These are phyloP conservation scores for Mucor racemosus DNA, from an alignment of 371 early-diverging fungal species.

Conservation along the genomic window DNA sequence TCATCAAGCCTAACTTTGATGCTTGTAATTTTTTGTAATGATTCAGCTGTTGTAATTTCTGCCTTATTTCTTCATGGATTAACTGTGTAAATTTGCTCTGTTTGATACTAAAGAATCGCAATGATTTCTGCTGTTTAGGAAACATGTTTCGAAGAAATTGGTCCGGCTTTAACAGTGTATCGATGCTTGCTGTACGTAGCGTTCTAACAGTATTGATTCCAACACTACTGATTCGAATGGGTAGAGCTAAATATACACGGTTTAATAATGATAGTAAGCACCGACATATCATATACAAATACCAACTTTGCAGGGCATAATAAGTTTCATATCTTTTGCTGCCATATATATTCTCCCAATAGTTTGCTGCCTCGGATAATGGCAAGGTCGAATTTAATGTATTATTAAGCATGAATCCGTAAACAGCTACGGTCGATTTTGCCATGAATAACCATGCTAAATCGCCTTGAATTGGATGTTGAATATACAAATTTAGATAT, in stretches of 20 bases:
- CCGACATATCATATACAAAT: neutral
- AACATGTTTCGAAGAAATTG: conserved; percentile 7
- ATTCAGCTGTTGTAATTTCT: neutral
- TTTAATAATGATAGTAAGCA: neutral
- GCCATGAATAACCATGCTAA: conserved; percentile 59
- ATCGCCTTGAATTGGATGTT: neutral
- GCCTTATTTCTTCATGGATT: conserved; percentile 8
- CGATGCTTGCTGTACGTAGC: neutral
- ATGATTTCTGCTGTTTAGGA: conserved; percentile 4
- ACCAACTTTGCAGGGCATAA: conserved; percentile 67
- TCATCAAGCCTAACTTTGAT: neutral
- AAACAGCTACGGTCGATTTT: conserved; percentile 59
- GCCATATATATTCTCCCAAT: conserved; percentile 69
- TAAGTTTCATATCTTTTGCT: conserved; percentile 47
- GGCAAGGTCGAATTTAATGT: conserved; percentile 69
- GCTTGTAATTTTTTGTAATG: conserved; percentile 6
- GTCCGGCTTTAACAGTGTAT: conserved; percentile 3
- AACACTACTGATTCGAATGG: conserved; percentile 1
- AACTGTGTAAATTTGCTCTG: conserved; percentile 2
- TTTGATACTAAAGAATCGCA: conserved; percentile 9
- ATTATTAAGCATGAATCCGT: conserved; percentile 45
- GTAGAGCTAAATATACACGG: neutral
- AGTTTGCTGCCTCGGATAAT: conserved; percentile 64
- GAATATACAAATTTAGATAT: conserved; percentile 23
- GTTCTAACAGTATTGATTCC: neutral